Evolutionary conservation across 129 eudicot species (phyloP).

Genomic region (Ambrosia artemisiifolia): DNA sequence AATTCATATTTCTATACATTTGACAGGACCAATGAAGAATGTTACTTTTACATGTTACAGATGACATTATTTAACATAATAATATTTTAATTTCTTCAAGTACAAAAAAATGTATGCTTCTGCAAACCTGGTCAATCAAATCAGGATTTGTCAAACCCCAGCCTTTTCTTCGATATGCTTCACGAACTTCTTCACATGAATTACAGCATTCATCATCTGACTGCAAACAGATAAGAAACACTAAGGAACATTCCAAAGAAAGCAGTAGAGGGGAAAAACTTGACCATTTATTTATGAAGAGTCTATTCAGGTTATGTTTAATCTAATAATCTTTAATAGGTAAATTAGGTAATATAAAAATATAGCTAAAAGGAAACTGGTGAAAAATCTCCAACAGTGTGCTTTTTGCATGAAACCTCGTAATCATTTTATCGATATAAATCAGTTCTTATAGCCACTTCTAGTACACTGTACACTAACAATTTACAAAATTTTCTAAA

Average conservation of each 20-base stretch:
- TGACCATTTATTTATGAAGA: neutral
- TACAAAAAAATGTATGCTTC: too few species aligned
- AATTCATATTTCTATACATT: neutral
- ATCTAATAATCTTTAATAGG: neutral
- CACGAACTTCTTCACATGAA: constrained; percentile 99
- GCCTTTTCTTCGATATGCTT: constrained; percentile 92
- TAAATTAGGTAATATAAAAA: neutral
- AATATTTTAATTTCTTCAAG: neutral
- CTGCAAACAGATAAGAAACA: constrained; percentile 45
- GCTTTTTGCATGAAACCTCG: neutral
- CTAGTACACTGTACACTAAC: neutral
- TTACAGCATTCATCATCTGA: constrained; percentile 94
- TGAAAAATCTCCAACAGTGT: neutral
- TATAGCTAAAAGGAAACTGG: neutral
- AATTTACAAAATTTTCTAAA: neutral
- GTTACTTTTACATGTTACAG: neutral
- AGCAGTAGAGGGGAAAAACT: neutral
- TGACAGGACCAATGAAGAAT: neutral
- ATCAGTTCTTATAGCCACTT: neutral
- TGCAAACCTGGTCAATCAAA: constrained; percentile 88
- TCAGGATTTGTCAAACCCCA: constrained; percentile 92
- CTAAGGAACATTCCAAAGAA: constrained; percentile 7
- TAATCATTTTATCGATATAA: neutral
- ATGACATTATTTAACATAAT: neutral
- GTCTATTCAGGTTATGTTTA: neutral